These are phyloP conservation scores for Hibiscus syriacus DNA, from an alignment of 345 rosid genomes.

Conservation along the genomic window DNA sequence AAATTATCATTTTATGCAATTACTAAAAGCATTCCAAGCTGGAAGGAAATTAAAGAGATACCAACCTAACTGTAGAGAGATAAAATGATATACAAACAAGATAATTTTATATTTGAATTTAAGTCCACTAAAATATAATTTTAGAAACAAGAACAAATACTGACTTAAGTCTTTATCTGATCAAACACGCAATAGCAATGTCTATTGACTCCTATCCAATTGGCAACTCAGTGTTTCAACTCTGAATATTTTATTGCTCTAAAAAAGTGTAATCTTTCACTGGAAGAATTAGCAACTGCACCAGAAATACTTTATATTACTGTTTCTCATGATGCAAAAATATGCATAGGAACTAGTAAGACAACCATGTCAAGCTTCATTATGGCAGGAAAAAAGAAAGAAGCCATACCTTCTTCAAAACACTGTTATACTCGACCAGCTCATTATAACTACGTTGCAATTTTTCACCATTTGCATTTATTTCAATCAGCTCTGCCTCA, in stretches of 20 bases:
- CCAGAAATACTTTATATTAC: background rate
- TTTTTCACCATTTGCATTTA: constrained; percentile 80
- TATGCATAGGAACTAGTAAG: background rate
- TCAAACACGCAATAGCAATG: background rate
- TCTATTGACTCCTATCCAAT: background rate
- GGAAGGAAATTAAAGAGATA: background rate
- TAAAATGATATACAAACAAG: background rate
- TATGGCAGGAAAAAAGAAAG: constrained; percentile 6
- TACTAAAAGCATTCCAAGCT: background rate
- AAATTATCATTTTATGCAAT: background rate
- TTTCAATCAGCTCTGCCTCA: constrained; percentile 91
- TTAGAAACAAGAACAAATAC: background rate
- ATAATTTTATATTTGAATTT: background rate
- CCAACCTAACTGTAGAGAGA: background rate
- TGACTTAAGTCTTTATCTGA: background rate
- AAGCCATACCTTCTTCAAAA: constrained; percentile 64
- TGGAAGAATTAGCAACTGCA: background rate
- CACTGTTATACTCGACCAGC: constrained; percentile 74
- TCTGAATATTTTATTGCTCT: background rate
- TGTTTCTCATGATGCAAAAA: background rate
- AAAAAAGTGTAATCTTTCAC: background rate
- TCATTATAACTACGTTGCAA: constrained; percentile 74
- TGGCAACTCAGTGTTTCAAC: background rate
- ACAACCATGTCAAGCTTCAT: background rate
- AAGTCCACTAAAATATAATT: background rate